These are phyloP conservation scores for Yamadazyma sp. DNA, from an alignment of 1,139 yeast species.

Conservation along the genomic window DNA sequence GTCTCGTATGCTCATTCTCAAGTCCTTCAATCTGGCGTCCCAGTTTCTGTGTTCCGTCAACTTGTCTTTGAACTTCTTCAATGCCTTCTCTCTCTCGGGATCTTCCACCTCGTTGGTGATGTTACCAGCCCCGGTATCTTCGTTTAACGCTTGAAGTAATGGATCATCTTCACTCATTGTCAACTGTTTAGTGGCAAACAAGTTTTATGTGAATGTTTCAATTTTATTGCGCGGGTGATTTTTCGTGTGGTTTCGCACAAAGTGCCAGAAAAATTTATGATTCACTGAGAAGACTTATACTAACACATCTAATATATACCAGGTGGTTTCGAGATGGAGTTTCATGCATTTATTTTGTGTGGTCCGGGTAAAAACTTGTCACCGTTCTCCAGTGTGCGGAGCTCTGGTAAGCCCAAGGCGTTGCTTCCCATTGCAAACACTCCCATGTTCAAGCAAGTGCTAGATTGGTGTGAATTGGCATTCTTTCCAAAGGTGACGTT, in stretches of 20 bases:
- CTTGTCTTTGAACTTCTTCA: slow-evolving; percentile 79
- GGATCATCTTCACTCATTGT: slow-evolving; percentile 20
- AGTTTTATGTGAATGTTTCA: not conserved
- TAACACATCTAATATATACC: not conserved
- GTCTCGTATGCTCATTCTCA: slow-evolving; percentile 80
- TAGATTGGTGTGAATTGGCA: slow-evolving; percentile 92
- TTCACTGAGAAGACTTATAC: not conserved
- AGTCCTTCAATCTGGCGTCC: slow-evolving; percentile 87
- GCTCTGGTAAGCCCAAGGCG: slow-evolving; percentile 75
- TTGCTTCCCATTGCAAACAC: slow-evolving; percentile 84
- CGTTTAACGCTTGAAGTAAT: slow-evolving; percentile 19
- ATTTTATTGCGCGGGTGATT: not conserved
- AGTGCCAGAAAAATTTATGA: not conserved
- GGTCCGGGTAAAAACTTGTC: slow-evolving; percentile 74
- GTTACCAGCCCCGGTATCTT: slow-evolving; percentile 8
- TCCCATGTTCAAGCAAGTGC: slow-evolving; percentile 85
- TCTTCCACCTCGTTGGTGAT: slow-evolving; percentile 29
- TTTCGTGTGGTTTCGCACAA: not conserved
- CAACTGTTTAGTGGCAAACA: slow-evolving; percentile 9
- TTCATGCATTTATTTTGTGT: slow-evolving; percentile 87
- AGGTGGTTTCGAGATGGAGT: slow-evolving; percentile 57
- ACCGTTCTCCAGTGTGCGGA: slow-evolving; percentile 65
- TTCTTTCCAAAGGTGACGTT: slow-evolving; percentile 59
- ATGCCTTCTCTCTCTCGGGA: slow-evolving; percentile 78
- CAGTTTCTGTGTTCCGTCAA: slow-evolving; percentile 91